Percentiles rank a stretch among this genome's conserved stretches.
These are phyloP conservation scores for Hyphodiscus sp. DNA, from an alignment of 2,329 filamentous ascomycete genomes.

Conservation along the genomic window DNA sequence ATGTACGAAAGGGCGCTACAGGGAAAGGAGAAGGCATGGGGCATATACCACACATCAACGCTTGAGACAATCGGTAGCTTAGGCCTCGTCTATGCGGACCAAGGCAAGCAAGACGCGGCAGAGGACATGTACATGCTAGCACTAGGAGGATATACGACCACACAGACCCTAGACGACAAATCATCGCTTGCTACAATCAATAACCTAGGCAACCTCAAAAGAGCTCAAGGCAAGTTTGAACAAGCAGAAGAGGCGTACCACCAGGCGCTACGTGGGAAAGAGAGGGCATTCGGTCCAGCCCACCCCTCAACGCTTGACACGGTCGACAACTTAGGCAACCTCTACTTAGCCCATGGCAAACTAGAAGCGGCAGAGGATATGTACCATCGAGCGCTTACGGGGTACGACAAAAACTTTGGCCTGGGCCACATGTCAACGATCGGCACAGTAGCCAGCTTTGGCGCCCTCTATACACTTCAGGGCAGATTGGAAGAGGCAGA, in stretches of 20 bases:
- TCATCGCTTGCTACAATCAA: no score
- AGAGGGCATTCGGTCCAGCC: conserved; percentile 10
- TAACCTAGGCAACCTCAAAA: conserved; percentile 13
- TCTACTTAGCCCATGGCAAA: conserved; percentile 18
- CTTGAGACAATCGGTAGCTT: no score
- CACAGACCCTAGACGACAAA: no score
- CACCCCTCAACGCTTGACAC: conserved; percentile 6
- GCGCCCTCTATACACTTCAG: conserved; percentile 9
- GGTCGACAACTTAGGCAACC: conserved; percentile 1
- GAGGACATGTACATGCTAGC: no score
- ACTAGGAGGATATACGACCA: no score
- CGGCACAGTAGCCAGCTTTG: conserved; percentile 5
- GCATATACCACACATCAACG: no score
- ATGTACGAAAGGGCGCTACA: conserved; percentile 6
- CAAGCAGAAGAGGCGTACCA: conserved; percentile 24
- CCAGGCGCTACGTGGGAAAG: conserved; percentile 24
- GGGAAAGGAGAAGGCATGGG: no score
- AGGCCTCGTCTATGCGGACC: no score
- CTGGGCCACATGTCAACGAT: conserved; percentile 7
- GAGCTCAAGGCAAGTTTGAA: conserved; percentile 5
- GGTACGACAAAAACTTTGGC: conserved; percentile 6
- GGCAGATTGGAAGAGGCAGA: conserved; percentile 11
- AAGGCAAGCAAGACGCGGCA: no score
- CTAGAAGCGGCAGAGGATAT: neutral
- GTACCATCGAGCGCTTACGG: neutral